Evolutionary conservation across 805 yeast genomes (phyloP), one percentile per base, ranked within the genome.

Genomic region (Ascoidea tarda): DNA sequence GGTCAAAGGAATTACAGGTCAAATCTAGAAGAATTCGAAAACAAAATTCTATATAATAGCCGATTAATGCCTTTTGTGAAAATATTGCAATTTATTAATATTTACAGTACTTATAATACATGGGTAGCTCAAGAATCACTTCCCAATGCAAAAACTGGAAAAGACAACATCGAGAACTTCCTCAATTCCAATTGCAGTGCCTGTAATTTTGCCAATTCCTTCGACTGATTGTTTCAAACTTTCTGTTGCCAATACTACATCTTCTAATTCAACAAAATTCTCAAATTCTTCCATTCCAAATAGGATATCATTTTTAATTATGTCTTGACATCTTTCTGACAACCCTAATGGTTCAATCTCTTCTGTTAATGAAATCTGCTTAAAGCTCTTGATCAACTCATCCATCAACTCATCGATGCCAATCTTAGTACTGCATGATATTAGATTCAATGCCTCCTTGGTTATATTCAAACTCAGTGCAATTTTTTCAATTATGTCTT

Each of bases 171-270:
- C 96, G 5, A 93, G 69, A 0, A 93, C 81, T 62, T 93, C 98
- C 59, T 93, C 97, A 0, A 90, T 75, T 0, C 95, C 96, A 12
- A 91, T 79, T 0, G 87, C 77, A 46, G 86, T 85, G 1, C 98
- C 99, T 0, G 97, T 90, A 32, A 93, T 85, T 61, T 82, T 86
- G 0, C 97, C 97, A 46, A 93, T 84, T 0, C 96, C 96, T 12
- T 84, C 88, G 16, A 84, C 80, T 0, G 96, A 81, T 50, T 75
- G 75, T 50, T 76, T 75, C 46, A 93, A 70, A 52, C 84, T 82
- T 55, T 91, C 96, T 0, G 87, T 70, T 0, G 96, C 95, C 46
- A 88, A 64, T 0, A 87, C 91, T 1, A 88, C 79, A 58, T 90
- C 97, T 47, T 78, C 78, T 16, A 70, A 65, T 4, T 73, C 68